phyloP scores from a whole-genome alignment of 768 basidiomycete species.

The Lactifluus echinatus region DNA sequence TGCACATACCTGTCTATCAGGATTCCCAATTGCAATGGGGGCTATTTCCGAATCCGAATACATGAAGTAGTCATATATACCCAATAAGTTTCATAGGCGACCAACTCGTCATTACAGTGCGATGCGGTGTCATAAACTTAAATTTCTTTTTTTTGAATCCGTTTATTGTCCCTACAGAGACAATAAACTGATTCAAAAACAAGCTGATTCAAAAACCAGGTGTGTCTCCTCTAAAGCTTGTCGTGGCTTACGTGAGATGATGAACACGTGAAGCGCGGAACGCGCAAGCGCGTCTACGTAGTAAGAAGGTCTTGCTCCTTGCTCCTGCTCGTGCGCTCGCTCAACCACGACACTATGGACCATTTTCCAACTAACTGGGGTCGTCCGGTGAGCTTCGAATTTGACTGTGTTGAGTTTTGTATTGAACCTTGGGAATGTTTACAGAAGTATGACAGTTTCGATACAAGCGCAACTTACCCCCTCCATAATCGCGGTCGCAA shows the following conservation, averaged over 20 bases:
- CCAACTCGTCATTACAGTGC: neutral
- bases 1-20: neutral
- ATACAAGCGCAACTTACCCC: constrained; percentile 72
- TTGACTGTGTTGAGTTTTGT: neutral
- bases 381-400: constrained; percentile 16
- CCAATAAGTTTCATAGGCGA: neutral
- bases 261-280: neutral
- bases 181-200: no score
- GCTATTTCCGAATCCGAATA: no score
- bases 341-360: constrained; percentile 43
- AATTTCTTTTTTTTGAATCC: no score
- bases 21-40: no score
- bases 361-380: constrained; percentile 85
- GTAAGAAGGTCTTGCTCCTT: no score
- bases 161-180: no score
- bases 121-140: no score
- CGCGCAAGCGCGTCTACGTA: constrained; percentile 12
- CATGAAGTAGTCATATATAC: neutral
- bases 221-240: no score
- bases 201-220: no score
- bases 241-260: constrained; percentile 6
- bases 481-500: constrained; percentile 51
- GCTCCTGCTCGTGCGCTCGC: neutral
- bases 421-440: neutral
- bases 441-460: constrained; percentile 67